Percentiles rank a stretch among this genome's conserved stretches.
phyloP scores from a whole-genome alignment of 371 early-diverging fungal species.

The Massospora cicadina region DNA sequence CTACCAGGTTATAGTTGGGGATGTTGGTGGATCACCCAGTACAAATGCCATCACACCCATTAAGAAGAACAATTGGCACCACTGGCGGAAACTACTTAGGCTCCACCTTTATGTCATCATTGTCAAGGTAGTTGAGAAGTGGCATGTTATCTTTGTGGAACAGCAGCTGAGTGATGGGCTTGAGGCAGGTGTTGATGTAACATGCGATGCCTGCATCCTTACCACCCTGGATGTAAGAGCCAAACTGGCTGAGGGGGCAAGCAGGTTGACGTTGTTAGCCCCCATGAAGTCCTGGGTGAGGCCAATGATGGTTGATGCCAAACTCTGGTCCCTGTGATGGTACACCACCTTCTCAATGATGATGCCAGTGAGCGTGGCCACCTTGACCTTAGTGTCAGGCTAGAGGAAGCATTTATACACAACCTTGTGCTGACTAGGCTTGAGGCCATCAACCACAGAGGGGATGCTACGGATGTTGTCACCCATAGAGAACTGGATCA shows the following conservation, averaged over 20 bases:
- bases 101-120: constrained; percentile 92
- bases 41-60: constrained; percentile 98
- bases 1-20: constrained; percentile 83
- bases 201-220: constrained; percentile 97
- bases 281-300: constrained; percentile 99
- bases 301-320: constrained; percentile 83
- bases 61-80: constrained; percentile 93
- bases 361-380: constrained; percentile 89
- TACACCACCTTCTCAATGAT: constrained; percentile 91
- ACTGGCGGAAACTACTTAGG: constrained; percentile 94
- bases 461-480: constrained; percentile 98
- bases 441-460: constrained; percentile 94
- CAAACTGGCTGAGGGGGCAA: constrained; percentile 96
- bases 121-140: constrained; percentile 75
- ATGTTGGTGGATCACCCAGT: constrained; percentile 86
- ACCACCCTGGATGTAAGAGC: constrained; percentile 91
- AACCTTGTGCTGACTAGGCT: constrained; percentile 98
- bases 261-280: constrained; percentile 89
- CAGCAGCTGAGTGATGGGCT: constrained; percentile 61
- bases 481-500: too few relatives aligned
- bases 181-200: constrained; percentile 88
- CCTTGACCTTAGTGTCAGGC: constrained; percentile 88
- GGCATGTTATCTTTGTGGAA: constrained; percentile 84
- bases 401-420: constrained; percentile 87
- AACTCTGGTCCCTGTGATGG: constrained; percentile 95